phyloP scores from a whole-genome alignment of 108 stramenopile genomes.

The Pseudonitzschia delicatissima region DNA sequence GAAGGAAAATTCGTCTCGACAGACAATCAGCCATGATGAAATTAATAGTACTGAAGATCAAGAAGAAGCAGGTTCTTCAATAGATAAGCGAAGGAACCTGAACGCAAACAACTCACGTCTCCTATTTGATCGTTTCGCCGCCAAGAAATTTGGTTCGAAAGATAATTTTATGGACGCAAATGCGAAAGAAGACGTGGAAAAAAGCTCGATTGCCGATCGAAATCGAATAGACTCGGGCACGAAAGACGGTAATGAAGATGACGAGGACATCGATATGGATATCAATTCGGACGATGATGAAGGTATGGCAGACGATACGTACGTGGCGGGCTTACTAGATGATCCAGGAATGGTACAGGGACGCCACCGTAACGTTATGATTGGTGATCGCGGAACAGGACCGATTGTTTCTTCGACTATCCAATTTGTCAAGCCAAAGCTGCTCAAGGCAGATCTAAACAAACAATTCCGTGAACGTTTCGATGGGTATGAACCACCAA shows the following conservation, averaged over 20 bases:
- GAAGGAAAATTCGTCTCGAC: neutral
- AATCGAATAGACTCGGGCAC: conserved; percentile 1
- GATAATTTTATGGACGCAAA: neutral
- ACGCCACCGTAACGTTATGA: conserved; percentile 81
- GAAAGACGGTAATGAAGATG: conserved; percentile 11
- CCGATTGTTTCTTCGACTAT: conserved; percentile 84
- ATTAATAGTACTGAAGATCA: neutral
- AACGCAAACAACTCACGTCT: conserved; percentile 8
- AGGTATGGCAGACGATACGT: conserved; percentile 30
- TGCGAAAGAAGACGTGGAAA: neutral
- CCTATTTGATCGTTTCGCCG: conserved; percentile 37
- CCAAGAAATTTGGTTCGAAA: conserved; percentile 6
- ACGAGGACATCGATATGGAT: conserved; percentile 18
- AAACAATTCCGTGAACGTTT: conserved; percentile 91
- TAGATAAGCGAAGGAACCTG: neutral
- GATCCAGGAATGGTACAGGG: conserved; percentile 88
- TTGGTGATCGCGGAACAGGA: conserved; percentile 77
- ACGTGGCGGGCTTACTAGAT: conserved; percentile 43
- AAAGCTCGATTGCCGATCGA: neutral
- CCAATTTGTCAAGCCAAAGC: conserved; percentile 81
- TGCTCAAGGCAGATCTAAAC: conserved; percentile 90
- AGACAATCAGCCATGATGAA: neutral
- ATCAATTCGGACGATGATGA: conserved; percentile 18
- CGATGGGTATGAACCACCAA: conserved; percentile 87
- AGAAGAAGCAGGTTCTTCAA: neutral